These are phyloP conservation scores for Zhuliangozyma parablackwelliae DNA, from an alignment of 1,139 yeast species.

Conservation along the genomic window DNA sequence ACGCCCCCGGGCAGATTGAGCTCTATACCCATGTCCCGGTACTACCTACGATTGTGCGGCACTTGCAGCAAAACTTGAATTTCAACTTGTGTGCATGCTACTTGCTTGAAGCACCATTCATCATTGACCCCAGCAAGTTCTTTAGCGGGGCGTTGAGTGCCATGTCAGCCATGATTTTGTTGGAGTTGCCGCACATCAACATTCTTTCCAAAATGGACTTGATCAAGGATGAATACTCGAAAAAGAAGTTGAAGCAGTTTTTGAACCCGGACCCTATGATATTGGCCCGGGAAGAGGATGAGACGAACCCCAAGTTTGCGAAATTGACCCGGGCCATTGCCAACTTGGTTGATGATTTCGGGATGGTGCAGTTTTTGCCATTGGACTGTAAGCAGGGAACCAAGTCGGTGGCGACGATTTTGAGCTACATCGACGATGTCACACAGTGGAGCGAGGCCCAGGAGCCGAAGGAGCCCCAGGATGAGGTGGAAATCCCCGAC, in stretches of 20 bases:
- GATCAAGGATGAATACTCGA: conserved; percentile 69
- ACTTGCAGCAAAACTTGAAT: conserved; percentile 70
- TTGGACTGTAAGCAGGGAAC: conserved; percentile 75
- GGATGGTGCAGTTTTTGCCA: conserved; percentile 96
- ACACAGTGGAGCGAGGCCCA: conserved; percentile 97
- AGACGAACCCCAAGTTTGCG: conserved; percentile 69
- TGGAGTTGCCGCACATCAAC: conserved; percentile 93
- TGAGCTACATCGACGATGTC: conserved; percentile 91
- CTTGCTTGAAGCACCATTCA: conserved; percentile 88
- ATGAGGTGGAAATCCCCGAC: conserved; percentile 61
- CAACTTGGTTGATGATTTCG: conserved; percentile 88
- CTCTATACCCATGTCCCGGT: conserved; percentile 93
- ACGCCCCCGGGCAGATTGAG: conserved; percentile 98
- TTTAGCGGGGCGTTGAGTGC: conserved; percentile 95
- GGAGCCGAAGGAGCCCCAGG: conserved; percentile 94
- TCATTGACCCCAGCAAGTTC: conserved; percentile 83
- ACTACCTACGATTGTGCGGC: conserved; percentile 81
- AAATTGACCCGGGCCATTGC: conserved; percentile 80
- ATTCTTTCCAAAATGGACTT: conserved; percentile 82
- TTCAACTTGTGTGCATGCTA: conserved; percentile 91
- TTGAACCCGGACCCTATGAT: conserved; percentile 89
- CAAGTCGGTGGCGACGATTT: conserved; percentile 74
- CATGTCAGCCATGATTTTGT: conserved; percentile 94
- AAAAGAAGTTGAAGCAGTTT: conserved; percentile 74
- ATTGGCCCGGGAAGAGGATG: conserved; percentile 33